Evolutionary conservation across 305 asterid genomes (phyloP), one percentile per base, ranked within the genome.

Genomic region (Fraxinus floribunda): DNA sequence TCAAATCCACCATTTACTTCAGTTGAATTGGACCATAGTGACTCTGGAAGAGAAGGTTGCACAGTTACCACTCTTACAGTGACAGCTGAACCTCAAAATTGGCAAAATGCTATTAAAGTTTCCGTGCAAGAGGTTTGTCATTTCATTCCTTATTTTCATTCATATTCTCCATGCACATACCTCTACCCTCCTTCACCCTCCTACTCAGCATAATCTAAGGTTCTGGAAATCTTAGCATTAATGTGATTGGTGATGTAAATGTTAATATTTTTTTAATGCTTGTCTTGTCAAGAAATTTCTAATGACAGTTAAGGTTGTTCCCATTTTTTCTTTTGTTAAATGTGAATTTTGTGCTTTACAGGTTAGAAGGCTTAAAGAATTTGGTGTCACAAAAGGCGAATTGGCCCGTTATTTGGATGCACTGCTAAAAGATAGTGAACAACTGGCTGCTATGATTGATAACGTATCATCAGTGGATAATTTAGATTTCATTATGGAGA

Each of bases 1-100:
- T 94, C 99, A 88, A 94, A 97, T 88, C 99, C 98, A 71, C 99
- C 98, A 20, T 97, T 97, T 88, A 94, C 99, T 74, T 92, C 99
- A 6, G 98, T 97, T 81, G 99, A 97, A 81, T 89, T 97, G 92
- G 99, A 97, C 88, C 99, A 97, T 87, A 94, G 98, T 87, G 99
- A 97, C 82, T 97, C 99, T 79, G 99, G 98, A 86, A 91, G 98
- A 83, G 99, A 97, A 94, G 98, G 98, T 74, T 97, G 99, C 90
- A 97, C 98, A 16, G 98, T 94, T 80, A 97, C 98, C 79, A 94
- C 99, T 86, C 98, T 97, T 84, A 97, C 99, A 1, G 96, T 94
- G 83, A 93, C 98, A 5, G 97, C 99, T 72, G 98, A 97, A 79
- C 98, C 99, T 78, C 94, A 90, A 85, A 97, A 97, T 82, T 97